Evolutionary conservation across 1,284 basidiomycete genomes (phyloP).

Genomic region (Cryptococcus jaspeensis): DNA sequence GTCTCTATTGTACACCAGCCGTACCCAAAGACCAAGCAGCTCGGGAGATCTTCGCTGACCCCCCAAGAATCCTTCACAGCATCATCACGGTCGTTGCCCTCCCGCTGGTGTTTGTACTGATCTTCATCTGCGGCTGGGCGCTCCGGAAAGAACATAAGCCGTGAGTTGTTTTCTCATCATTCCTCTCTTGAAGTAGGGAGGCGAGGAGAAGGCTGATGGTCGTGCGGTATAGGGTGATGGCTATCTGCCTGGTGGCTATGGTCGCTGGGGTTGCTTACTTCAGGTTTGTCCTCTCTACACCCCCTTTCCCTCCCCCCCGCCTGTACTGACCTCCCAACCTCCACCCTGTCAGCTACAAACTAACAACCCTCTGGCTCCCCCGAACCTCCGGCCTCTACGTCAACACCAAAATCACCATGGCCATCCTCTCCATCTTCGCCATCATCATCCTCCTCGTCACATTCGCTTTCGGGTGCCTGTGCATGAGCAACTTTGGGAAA

Average conservation of each 20-base stretch:
- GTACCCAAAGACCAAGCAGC: conserved; percentile 52
- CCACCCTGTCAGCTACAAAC: conserved; percentile 33
- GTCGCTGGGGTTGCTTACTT: conserved; percentile 80
- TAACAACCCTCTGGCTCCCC: conserved; percentile 37
- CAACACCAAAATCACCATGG: conserved; percentile 39
- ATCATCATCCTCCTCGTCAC: conserved; percentile 37
- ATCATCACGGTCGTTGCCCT: conserved; percentile 80
- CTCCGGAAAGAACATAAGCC: conserved; percentile 28
- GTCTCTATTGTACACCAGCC: not conserved
- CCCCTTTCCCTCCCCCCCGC: not conserved
- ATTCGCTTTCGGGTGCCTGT: conserved; percentile 32
- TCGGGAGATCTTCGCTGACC: conserved; percentile 55
- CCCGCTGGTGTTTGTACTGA: conserved; percentile 71
- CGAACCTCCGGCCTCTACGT: conserved; percentile 25
- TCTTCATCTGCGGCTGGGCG: conserved; percentile 55
- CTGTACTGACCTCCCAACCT: not conserved
- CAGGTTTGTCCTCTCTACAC: conserved; percentile 53
- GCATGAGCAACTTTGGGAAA: conserved; percentile 39
- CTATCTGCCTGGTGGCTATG: conserved; percentile 74
- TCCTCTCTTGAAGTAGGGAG: too few relatives aligned
- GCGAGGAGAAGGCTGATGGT: not conserved
- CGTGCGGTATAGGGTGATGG: conserved; percentile 66
- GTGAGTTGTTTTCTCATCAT: conserved; percentile 15
- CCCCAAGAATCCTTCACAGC: conserved; percentile 48
- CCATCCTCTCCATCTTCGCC: conserved; percentile 43